phyloP scores from a whole-genome alignment of 495 filamentous ascomycete genomes.

The Podospora sp. region DNA sequence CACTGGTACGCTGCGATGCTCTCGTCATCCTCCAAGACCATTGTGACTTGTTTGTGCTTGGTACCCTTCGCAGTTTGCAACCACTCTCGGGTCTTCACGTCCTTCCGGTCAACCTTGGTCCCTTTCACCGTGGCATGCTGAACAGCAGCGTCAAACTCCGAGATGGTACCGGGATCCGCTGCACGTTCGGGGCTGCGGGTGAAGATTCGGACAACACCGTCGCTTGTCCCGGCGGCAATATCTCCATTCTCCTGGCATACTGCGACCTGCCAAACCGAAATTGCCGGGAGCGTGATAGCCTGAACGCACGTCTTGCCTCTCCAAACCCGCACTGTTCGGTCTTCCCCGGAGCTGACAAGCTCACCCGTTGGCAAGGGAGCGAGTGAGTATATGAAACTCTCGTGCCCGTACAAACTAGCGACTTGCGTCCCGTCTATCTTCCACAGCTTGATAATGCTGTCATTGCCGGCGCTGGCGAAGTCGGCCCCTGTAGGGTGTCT shows the following conservation, averaged over 20 bases:
- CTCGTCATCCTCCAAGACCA: constrained; percentile 80
- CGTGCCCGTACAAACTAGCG: constrained; percentile 79
- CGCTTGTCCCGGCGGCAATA: constrained; percentile 90
- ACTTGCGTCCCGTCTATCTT: constrained; percentile 73
- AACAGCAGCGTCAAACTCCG: constrained; percentile 78
- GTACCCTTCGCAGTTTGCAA: constrained; percentile 76
- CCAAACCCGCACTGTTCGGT: constrained; percentile 91
- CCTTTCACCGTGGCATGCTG: constrained; percentile 81
- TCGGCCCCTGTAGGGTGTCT: constrained; percentile 79
- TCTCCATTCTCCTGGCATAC: constrained; percentile 81
- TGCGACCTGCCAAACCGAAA: constrained; percentile 92
- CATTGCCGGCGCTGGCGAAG: constrained; percentile 88
- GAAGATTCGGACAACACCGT: constrained; percentile 84
- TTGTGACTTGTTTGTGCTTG: constrained; percentile 91
- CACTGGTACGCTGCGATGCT: constrained; percentile 80
- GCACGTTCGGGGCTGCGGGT: constrained; percentile 70
- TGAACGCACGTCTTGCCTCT: constrained; percentile 79
- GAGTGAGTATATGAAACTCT: constrained; percentile 93
- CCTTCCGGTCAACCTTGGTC: constrained; percentile 84
- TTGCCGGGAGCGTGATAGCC: constrained; percentile 96
- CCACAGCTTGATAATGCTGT: constrained; percentile 83
- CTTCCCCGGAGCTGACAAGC: constrained; percentile 88
- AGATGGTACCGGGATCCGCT: constrained; percentile 59
- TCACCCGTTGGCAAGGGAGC: constrained; percentile 77
- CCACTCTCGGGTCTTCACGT: constrained; percentile 84